A percentile compares a stretch with the other conserved stretches of the same genome.
Conservation (phyloP, 2,329 filamentous ascomycete species). For the Aspergillus amoenus region DNA sequence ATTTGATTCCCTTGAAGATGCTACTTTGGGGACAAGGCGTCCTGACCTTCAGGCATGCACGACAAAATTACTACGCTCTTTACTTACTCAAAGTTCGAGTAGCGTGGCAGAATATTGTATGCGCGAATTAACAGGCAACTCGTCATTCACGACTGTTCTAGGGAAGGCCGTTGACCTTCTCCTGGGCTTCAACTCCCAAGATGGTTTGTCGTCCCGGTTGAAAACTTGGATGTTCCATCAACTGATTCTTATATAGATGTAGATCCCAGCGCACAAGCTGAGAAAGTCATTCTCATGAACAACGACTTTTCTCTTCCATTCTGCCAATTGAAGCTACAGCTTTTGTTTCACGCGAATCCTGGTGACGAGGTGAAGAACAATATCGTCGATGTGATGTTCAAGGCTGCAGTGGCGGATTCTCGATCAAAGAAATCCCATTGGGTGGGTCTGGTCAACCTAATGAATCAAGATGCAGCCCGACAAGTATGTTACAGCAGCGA, state of each 20-base stretch:
- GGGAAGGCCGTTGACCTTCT: conserved; percentile 34
- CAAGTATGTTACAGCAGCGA: conserved; percentile 26
- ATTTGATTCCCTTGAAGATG: conserved; percentile 13
- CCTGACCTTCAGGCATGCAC: conserved; percentile 24
- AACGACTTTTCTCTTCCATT: conserved; percentile 46
- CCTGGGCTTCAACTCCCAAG: conserved; percentile 26
- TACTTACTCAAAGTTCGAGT: conserved; percentile 36
- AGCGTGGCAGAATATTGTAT: conserved; percentile 28
- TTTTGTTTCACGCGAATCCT: conserved; percentile 36
- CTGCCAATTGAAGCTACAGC: conserved; percentile 43
- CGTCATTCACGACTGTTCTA: conserved; percentile 26
- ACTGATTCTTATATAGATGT: conserved; percentile 14
- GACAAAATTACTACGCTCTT: conserved; percentile 30
- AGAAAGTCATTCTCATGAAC: conserved; percentile 36
- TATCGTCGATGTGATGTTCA: conserved; percentile 43
- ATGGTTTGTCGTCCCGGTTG: conserved; percentile 13
- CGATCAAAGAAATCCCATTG: conserved; percentile 36
- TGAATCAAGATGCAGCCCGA: conserved; percentile 38
- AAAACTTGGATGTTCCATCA: not conserved
- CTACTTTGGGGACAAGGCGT: conserved; percentile 4
- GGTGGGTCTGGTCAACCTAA: conserved; percentile 40
- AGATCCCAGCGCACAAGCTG: conserved; percentile 28
- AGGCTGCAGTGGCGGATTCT: conserved; percentile 37
- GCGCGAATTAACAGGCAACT: conserved; percentile 28
- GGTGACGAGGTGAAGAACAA: conserved; percentile 27